Percentiles rank a stretch among this genome's conserved stretches.
These are phyloP conservation scores for Orychophragmus violaceus DNA, from an alignment of 345 rosid species.

Conservation along the genomic window DNA sequence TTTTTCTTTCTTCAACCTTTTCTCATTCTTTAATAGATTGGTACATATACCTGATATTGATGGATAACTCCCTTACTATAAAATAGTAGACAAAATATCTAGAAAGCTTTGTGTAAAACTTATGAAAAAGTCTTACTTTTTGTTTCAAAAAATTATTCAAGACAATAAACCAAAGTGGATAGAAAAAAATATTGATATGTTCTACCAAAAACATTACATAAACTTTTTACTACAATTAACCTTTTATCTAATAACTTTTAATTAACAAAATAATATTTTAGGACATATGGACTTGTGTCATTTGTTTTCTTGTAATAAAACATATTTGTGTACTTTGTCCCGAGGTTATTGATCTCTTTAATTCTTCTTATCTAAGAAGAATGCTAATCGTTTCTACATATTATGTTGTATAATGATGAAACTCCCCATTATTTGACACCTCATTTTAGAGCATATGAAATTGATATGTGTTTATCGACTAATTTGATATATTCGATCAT, in stretches of 20 bases:
- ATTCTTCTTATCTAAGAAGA: background rate
- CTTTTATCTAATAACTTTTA: background rate
- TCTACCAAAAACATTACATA: background rate
- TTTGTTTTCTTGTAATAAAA: background rate
- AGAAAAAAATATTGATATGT: background rate
- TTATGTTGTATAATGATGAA: no score
- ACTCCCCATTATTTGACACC: no score
- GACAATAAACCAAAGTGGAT: constrained; percentile 1
- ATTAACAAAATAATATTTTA: background rate
- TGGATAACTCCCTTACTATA: constrained; percentile 11
- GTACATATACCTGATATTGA: constrained; percentile 28
- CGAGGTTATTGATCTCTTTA: background rate
- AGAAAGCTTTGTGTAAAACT: constrained; percentile 2
- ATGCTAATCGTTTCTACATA: background rate
- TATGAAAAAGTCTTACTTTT: background rate
- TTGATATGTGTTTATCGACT: no score
- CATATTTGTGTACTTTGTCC: background rate
- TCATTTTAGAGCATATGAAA: no score
- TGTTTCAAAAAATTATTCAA: background rate
- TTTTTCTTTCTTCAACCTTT: constrained; percentile 37
- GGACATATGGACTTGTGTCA: background rate
- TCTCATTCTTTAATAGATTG: constrained; percentile 19
- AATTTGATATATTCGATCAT: no score
- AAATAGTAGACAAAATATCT: constrained; percentile 2
- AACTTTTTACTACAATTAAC: background rate